A percentile compares a stretch with the other conserved stretches of the same genome.
These are phyloP conservation scores for Zasmidium cellare DNA, from an alignment of 2,329 filamentous ascomycete genomes.

Conservation along the genomic window DNA sequence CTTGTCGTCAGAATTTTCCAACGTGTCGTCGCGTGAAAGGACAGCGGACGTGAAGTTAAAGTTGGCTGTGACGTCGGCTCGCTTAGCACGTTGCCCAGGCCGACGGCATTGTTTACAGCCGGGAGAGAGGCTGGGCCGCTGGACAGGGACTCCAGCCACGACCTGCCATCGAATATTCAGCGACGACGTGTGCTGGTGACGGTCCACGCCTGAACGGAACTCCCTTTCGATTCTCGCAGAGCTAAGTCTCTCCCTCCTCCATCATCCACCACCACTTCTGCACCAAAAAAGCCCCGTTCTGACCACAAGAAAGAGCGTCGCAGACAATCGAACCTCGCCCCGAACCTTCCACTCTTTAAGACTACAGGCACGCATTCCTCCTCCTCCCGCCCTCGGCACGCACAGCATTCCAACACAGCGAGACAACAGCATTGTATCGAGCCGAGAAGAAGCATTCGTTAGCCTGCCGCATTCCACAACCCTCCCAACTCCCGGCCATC, in stretches of 20 bases:
- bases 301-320: not conserved
- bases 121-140: not conserved
- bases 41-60: not conserved
- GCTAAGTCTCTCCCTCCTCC: constrained; percentile 9
- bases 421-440: constrained; percentile 9
- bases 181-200: not conserved
- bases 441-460: constrained; percentile 11
- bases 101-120: not conserved
- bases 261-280: constrained; percentile 1
- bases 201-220: not conserved
- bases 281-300: not conserved
- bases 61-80: not conserved
- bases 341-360: constrained; percentile 5
- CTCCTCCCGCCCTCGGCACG: not conserved
- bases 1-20: not conserved
- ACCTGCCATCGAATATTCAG: not conserved
- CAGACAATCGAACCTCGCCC: not conserved
- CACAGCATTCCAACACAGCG: constrained; percentile 4
- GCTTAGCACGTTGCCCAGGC: not conserved
- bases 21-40: not conserved
- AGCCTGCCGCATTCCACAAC: constrained; percentile 20
- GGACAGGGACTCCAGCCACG: not conserved
- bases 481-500: constrained; percentile 25
- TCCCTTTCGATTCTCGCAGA: not conserved
- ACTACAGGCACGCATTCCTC: not conserved